Conservation (phyloP, 306 rosid genomes). For the Quillaja saponaria region DNA sequence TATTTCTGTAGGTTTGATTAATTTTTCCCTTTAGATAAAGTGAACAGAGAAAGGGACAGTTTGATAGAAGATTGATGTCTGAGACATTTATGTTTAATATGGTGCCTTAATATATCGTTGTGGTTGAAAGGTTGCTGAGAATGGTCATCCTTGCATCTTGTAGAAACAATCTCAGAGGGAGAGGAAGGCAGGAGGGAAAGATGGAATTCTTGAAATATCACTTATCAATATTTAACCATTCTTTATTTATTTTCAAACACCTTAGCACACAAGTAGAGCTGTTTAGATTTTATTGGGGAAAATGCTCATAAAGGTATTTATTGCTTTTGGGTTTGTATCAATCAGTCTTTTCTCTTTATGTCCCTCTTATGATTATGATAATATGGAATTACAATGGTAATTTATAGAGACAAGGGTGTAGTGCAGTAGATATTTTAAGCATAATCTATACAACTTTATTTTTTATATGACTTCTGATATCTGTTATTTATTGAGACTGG, state of each 20-base stretch:
- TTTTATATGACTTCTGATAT: slow-evolving; percentile 16
- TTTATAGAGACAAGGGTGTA: neutral
- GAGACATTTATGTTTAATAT: too few species aligned
- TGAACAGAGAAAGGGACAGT: too few species aligned
- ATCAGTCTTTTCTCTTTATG: neutral
- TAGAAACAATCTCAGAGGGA: neutral
- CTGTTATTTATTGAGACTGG: slow-evolving; percentile 17
- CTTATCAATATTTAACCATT: slow-evolving; percentile 1
- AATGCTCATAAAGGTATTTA: neutral
- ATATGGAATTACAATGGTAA: neutral
- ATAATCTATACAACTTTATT: slow-evolving; percentile 10
- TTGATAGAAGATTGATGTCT: too few species aligned
- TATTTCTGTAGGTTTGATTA: too few species aligned
- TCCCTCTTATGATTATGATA: neutral
- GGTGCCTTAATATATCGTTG: too few species aligned
- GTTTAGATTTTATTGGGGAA: neutral
- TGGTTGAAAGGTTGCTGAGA: slow-evolving; percentile 16
- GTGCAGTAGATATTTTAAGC: slow-evolving; percentile 4
- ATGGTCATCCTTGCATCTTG: neutral
- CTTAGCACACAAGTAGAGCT: neutral
- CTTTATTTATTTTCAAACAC: slow-evolving; percentile 18
- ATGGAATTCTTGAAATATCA: slow-evolving; percentile 5
- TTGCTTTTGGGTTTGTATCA: neutral
- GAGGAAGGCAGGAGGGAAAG: neutral
- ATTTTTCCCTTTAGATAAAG: too few species aligned